Conservation (phyloP, 106 monocot species). For the Allium sativum region DNA sequence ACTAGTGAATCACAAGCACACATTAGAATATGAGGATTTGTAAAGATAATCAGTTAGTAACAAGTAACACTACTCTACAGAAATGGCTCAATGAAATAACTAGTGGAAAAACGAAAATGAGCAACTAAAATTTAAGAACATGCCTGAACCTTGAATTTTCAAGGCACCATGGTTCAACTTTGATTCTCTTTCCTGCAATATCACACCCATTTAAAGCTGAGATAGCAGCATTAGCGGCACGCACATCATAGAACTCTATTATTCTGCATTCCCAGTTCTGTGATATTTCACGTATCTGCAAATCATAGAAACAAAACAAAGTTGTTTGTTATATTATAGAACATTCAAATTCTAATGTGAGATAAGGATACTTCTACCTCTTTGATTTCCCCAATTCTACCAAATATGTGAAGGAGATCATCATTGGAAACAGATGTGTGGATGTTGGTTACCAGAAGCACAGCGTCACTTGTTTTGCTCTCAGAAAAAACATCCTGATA, state of each 20-base stretch:
- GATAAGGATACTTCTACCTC: constrained; percentile 17
- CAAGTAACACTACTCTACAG: too few relatives aligned
- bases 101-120: neutral
- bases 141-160: constrained; percentile 27
- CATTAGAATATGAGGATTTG: too few relatives aligned
- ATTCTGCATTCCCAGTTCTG: constrained; percentile 36
- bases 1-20: too few relatives aligned
- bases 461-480: constrained; percentile 25
- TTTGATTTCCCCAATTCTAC: constrained; percentile 39
- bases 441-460: constrained; percentile 23
- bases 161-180: constrained; percentile 32
- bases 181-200: constrained; percentile 60
- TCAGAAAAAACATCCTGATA: constrained; percentile 27
- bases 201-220: constrained; percentile 44
- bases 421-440: constrained; percentile 42
- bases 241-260: constrained; percentile 75
- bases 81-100: neutral
- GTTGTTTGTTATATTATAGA: neutral
- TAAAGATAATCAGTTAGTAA: too few relatives aligned
- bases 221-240: constrained; percentile 66
- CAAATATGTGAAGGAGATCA: constrained; percentile 29
- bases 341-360: neutral
- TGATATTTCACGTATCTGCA: constrained; percentile 56
- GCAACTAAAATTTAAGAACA: neutral
- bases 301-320: neutral